Percentiles rank a stretch among this genome's conserved stretches.
phyloP scores from a whole-genome alignment of 2,329 filamentous ascomycete species.

The Trichoderma sp. region DNA sequence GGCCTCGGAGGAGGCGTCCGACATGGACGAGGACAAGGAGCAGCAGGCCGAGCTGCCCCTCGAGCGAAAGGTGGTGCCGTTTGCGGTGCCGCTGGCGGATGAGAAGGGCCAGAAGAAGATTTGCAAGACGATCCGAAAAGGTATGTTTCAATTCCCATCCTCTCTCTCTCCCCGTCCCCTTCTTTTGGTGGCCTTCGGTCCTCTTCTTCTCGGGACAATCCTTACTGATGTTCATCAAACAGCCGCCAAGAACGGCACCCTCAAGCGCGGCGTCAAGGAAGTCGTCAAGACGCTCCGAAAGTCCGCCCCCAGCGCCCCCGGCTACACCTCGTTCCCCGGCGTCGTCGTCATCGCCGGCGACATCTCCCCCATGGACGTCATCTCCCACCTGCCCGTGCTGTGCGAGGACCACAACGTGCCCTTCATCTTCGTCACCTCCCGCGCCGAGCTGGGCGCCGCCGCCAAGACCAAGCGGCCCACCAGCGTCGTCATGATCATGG shows the following conservation, averaged over 20 bases:
- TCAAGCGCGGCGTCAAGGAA: slow-evolving; percentile 98
- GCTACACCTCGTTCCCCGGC: slow-evolving; percentile 64
- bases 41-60: slow-evolving; percentile 43
- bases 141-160: slow-evolving; percentile 40
- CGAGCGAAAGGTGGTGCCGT: slow-evolving; percentile 71
- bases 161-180: neutral
- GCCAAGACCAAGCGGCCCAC: slow-evolving; percentile 95
- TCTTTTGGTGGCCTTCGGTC: neutral
- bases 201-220: no score
- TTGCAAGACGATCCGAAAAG: slow-evolving; percentile 59
- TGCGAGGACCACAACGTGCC: slow-evolving; percentile 98
- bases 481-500: slow-evolving; percentile 87
- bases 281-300: slow-evolving; percentile 98
- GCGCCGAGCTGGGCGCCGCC: slow-evolving; percentile 90
- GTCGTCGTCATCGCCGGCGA: slow-evolving; percentile 94
- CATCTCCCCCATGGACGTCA: slow-evolving; percentile 98
- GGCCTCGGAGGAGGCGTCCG: slow-evolving; percentile 48
- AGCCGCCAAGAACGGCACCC: slow-evolving; percentile 94
- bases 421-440: slow-evolving; percentile 91
- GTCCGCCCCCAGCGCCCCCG: slow-evolving; percentile 70
- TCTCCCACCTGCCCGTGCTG: slow-evolving; percentile 94
- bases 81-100: slow-evolving; percentile 78
- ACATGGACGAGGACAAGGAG: slow-evolving; percentile 50
- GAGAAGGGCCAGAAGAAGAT: slow-evolving; percentile 72
- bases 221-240: no score